Conservation (phyloP, 1,284 basidiomycete species). For the Apiotrichum porosum region DNA sequence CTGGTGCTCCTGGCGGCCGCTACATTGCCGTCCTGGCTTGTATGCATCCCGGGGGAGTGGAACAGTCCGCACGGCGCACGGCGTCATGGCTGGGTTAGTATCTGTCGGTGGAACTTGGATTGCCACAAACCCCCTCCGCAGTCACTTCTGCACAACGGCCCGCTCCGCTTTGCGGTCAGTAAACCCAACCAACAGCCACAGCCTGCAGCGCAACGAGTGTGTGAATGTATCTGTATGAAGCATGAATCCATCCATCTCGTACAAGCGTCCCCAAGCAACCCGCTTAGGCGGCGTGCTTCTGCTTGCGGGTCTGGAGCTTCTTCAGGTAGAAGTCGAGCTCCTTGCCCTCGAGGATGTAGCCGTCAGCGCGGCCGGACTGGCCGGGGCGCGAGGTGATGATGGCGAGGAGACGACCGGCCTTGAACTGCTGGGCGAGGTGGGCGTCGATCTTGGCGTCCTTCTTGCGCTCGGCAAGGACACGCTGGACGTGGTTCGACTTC, state of each 20-base stretch:
- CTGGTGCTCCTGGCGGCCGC: no score
- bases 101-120: not conserved
- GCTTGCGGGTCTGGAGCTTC: slow-evolving; percentile 86
- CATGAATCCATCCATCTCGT: slow-evolving; percentile 29
- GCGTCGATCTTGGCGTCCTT: slow-evolving; percentile 88
- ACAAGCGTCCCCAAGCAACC: slow-evolving; percentile 18
- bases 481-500: slow-evolving; percentile 82
- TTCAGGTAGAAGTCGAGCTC: slow-evolving; percentile 95
- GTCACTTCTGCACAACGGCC: no score
- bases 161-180: no score
- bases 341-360: slow-evolving; percentile 93
- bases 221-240: slow-evolving; percentile 12
- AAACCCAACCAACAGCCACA: no score
- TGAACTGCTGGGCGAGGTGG: slow-evolving; percentile 62
- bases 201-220: no score
- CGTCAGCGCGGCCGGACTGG: slow-evolving; percentile 88
- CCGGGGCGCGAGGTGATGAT: slow-evolving; percentile 85
- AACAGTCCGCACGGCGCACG: no score
- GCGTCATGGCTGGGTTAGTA: no score
- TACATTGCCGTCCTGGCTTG: no score
- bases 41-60: no score
- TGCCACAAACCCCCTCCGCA: not conserved
- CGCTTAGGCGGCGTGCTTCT: slow-evolving; percentile 66
- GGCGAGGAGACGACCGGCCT: slow-evolving; percentile 60
- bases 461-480: slow-evolving; percentile 78